Evolutionary conservation across 768 basidiomycete genomes (phyloP).

Genomic region (Austroboletus eburneus): DNA sequence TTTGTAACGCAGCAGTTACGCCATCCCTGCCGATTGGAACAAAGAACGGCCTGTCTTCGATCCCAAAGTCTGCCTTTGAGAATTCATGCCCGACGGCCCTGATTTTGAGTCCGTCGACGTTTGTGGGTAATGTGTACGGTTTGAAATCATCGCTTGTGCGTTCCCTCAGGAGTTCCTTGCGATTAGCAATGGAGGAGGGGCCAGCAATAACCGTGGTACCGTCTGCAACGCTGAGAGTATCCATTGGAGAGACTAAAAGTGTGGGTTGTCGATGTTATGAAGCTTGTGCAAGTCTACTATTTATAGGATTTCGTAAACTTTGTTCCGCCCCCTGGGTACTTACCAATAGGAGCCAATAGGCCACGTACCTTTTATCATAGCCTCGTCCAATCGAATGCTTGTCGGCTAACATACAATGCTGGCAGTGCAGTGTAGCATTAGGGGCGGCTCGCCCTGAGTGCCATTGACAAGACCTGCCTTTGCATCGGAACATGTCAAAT

Average conservation of each 20-base stretch:
- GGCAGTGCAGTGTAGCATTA: too few species aligned
- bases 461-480: too few species aligned
- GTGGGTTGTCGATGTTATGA: not conserved
- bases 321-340: too few species aligned
- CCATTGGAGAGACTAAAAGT: conserved; percentile 13
- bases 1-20: conserved; percentile 62
- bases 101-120: conserved; percentile 12
- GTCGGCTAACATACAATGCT: too few species aligned
- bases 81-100: conserved; percentile 34
- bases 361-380: too few species aligned
- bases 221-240: conserved; percentile 39
- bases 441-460: too few species aligned
- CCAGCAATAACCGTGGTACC: conserved; percentile 45
- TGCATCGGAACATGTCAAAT: too few species aligned
- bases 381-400: too few species aligned
- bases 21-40: conserved; percentile 65
- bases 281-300: not conserved
- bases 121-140: conserved; percentile 10
- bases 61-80: conserved; percentile 44
- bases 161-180: conserved; percentile 21
- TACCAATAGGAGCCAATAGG: too few species aligned
- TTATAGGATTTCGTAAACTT: not conserved
- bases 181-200: conserved; percentile 20
- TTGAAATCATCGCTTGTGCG: conserved; percentile 16
- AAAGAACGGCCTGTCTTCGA: conserved; percentile 66